Conservation (phyloP, 2,329 filamentous ascomycete species). For the Didymella sp. region DNA sequence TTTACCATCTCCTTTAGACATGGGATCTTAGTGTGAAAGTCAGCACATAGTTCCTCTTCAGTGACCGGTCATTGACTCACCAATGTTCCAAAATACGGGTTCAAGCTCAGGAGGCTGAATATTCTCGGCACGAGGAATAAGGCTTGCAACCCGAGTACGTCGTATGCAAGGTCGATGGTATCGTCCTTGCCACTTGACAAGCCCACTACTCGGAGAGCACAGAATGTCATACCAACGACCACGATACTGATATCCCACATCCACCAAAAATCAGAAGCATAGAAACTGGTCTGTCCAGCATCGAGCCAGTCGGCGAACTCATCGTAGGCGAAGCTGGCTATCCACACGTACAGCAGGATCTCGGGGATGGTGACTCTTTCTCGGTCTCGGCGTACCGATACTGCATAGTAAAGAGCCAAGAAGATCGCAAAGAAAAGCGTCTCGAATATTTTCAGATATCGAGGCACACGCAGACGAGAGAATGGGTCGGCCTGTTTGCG, state of each 20-base stretch:
- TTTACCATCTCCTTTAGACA: conserved; percentile 87
- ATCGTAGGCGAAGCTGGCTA: conserved; percentile 86
- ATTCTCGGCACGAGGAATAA: conserved; percentile 88
- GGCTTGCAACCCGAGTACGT: conserved; percentile 87
- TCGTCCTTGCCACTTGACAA: conserved; percentile 64
- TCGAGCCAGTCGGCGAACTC: conserved; percentile 76
- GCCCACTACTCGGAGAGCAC: conserved; percentile 71
- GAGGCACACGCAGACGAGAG: conserved; percentile 77
- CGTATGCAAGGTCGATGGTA: conserved; percentile 81
- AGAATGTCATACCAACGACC: conserved; percentile 72
- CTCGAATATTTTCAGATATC: conserved; percentile 85
- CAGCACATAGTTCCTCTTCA: not conserved
- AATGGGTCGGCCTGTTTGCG: conserved; percentile 53
- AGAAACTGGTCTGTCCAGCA: conserved; percentile 78
- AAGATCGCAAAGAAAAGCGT: conserved; percentile 81
- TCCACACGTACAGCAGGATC: conserved; percentile 80
- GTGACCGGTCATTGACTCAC: conserved; percentile 43
- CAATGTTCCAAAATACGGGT: conserved; percentile 87
- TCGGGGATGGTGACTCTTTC: conserved; percentile 72
- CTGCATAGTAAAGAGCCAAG: conserved; percentile 82
- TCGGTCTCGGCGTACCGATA: conserved; percentile 76
- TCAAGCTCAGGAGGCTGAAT: conserved; percentile 84
- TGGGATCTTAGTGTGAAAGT: conserved; percentile 66
- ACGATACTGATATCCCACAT: conserved; percentile 64
- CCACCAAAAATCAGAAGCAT: conserved; percentile 48